These are phyloP conservation scores for Microsporum ferrugineum DNA, from an alignment of 2,329 filamentous ascomycete genomes.

Conservation along the genomic window DNA sequence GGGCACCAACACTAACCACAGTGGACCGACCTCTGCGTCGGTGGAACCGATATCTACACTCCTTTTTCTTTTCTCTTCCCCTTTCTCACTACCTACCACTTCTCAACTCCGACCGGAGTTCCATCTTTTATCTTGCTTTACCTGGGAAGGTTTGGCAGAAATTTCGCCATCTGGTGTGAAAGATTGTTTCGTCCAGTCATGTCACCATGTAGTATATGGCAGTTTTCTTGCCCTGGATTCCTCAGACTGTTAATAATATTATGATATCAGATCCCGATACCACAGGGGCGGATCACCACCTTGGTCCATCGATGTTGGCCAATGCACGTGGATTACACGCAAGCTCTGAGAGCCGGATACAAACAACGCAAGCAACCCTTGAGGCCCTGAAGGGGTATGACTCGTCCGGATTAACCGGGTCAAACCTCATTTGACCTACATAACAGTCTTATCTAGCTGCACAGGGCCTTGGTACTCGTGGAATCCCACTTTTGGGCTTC, in stretches of 20 bases:
- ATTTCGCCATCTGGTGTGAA: not conserved
- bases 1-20: not conserved
- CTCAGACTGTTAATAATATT: not conserved
- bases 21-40: constrained; percentile 1
- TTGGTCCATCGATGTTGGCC: not conserved
- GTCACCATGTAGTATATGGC: not conserved
- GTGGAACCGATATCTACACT: not conserved
- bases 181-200: not conserved
- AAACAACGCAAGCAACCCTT: not conserved
- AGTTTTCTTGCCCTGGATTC: not conserved
- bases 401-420: not conserved
- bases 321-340: not conserved
- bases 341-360: not conserved
- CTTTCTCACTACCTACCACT: not conserved
- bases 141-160: not conserved
- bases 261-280: not conserved
- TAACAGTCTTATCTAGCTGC: not conserved
- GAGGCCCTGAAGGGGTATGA: not conserved
- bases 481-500: not conserved
- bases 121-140: not conserved
- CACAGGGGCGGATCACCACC: not conserved
- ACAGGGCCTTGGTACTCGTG: not conserved
- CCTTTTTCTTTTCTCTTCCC: not conserved
- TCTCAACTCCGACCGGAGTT: not conserved
- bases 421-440: not conserved